phyloP scores from a whole-genome alignment of 1,284 basidiomycete species.

The Trichosporon sp. region DNA sequence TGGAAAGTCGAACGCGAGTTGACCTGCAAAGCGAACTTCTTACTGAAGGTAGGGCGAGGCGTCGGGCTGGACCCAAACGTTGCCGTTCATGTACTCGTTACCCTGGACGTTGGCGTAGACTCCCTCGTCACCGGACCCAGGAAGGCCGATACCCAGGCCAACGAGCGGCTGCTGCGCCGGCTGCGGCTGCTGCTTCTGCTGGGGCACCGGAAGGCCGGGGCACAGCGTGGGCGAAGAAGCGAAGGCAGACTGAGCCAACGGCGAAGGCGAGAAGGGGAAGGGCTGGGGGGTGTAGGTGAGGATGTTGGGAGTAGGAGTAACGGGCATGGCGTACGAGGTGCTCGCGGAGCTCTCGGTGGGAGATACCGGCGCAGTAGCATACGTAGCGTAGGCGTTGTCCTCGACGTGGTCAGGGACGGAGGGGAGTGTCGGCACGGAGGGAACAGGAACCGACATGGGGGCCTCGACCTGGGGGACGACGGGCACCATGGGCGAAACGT shows the following conservation, averaged over 20 bases:
- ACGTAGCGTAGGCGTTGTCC: constrained; percentile 12
- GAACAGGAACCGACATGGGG: constrained; percentile 1
- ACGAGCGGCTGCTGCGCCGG: constrained; percentile 23
- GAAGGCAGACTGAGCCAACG: constrained; percentile 22
- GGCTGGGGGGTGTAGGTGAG: constrained; percentile 26
- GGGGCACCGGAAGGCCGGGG: constrained; percentile 27
- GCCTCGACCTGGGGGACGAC: constrained; percentile 1
- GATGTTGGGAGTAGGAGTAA: constrained; percentile 25
- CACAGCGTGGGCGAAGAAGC: constrained; percentile 38
- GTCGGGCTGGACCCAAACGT: constrained; percentile 3
- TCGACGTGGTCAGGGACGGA: constrained; percentile 24
- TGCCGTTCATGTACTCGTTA: constrained; percentile 9
- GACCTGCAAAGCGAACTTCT: not conserved
- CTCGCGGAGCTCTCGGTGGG: constrained; percentile 23
- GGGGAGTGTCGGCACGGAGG: constrained; percentile 21
- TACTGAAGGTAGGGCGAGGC: constrained; percentile 1
- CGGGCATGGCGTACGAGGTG: constrained; percentile 25
- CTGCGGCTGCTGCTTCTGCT: constrained; percentile 7
- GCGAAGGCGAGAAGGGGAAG: constrained; percentile 33
- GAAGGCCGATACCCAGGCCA: constrained; percentile 24
- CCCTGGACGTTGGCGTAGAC: constrained; percentile 19
- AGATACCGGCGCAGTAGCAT: constrained; percentile 25
- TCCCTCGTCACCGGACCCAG: constrained; percentile 15
- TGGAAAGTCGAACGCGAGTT: not conserved
- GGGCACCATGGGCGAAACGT: constrained; percentile 20